phyloP scores from a whole-genome alignment of 148 eudicot species.

The Gaultheria prostrata region DNA sequence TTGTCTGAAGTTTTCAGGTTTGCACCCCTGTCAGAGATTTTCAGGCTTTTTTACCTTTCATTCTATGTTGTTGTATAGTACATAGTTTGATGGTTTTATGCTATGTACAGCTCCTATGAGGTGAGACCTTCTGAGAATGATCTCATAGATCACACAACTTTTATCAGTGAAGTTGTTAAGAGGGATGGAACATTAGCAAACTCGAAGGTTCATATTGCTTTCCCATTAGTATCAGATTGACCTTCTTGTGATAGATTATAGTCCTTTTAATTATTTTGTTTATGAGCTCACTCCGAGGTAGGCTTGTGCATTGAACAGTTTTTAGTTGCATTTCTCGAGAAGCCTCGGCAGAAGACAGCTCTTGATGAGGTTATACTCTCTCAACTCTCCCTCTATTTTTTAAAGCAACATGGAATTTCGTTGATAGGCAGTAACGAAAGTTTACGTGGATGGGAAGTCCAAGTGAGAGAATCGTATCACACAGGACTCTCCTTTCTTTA shows the following conservation, averaged over 20 bases:
- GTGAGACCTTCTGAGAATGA: slow-evolving; percentile 61
- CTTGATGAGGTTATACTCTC: slow-evolving; percentile 54
- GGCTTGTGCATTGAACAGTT: slow-evolving; percentile 36
- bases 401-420: background rate
- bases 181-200: slow-evolving; percentile 53
- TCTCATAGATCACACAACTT: slow-evolving; percentile 43
- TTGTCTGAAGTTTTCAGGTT: slow-evolving; percentile 67
- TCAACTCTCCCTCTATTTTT: background rate
- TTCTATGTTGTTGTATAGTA: background rate
- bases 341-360: slow-evolving; percentile 44
- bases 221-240: background rate
- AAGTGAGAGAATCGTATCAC: background rate
- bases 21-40: background rate
- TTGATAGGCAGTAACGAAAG: background rate
- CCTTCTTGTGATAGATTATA: background rate
- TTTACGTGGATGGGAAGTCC: background rate
- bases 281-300: slow-evolving; percentile 1
- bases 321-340: slow-evolving; percentile 47
- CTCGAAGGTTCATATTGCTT: slow-evolving; percentile 52
- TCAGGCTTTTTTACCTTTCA: background rate
- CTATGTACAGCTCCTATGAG: slow-evolving; percentile 51
- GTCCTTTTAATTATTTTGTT: background rate
- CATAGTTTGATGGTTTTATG: slow-evolving; percentile 1
- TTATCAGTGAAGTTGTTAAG: slow-evolving; percentile 59
- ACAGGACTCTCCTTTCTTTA: background rate